Base-by-base conservation (phyloP, 345 rosid species). In the Sisymbrium irio region DNA sequence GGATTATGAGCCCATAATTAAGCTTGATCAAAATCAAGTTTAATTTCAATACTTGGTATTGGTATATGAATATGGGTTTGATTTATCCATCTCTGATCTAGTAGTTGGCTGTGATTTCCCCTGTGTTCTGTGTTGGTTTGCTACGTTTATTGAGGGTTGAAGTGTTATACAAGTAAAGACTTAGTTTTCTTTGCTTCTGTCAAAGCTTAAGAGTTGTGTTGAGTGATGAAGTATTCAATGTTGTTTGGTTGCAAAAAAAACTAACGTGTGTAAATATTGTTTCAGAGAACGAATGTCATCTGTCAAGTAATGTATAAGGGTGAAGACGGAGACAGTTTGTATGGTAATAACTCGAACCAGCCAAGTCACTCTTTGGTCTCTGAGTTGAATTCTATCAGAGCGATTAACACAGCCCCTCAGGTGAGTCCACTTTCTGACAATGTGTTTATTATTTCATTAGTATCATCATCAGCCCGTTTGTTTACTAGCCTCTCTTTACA, bases 251-350 rank as follows among this genome's bases (percentile, higher is more conserved):
- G n/a, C n/a, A n/a, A n/a, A n/a, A n/a, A n/a, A n/a, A n/a, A n/a
- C n/a, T n/a, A n/a, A n/a, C n/a, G n/a, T n/a, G 60, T 58, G 22
- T 45, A 7, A 37, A 11, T 15, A 61, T 62, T 40, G 25, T 10
- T 40, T 1, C 69, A 72, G 70, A 73, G 36, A 19, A 64, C 10
- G 1, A 64, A 73, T 22, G 77, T 73, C 44, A 45, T 73, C 30
- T 64, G 77, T 65, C 17, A 65, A 73, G 71, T 73, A 3, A 64
- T n/a, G 77, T 73, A 63, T 36, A 73, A 64, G 4, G 77, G 77
- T 55, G 41, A 57, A 2, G 65, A 33, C 4, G 57, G 13, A 20
- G 63, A 72, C 11, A 20, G 47, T 35, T 10, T 33, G 20, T 22
- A 22, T 22, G 25, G 25, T 51, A 33, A 42, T 54, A 19, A 32